phyloP scores from a whole-genome alignment of 1,139 yeast genomes.

The Geotrichum candidum region DNA sequence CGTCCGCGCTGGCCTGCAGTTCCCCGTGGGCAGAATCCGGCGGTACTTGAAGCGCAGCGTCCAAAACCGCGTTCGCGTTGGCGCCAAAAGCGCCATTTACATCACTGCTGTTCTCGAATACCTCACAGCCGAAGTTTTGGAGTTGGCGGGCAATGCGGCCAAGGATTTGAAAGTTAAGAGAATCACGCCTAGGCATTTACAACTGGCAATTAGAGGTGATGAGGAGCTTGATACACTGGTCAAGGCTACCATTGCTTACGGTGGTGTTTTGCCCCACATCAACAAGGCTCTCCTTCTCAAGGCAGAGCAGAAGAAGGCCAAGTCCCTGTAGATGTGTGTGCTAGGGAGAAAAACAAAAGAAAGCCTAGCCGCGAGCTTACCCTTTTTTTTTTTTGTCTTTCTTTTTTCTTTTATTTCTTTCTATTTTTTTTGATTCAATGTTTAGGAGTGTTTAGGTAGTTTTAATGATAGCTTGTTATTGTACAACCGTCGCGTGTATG shows the following conservation, averaged over 20 bases:
- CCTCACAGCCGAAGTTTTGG: slow-evolving; percentile 96
- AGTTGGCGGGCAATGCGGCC: slow-evolving; percentile 98
- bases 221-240: slow-evolving; percentile 95
- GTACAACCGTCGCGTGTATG: neutral
- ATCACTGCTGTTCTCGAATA: slow-evolving; percentile 95
- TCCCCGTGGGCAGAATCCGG: slow-evolving; percentile 98
- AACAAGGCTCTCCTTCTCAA: slow-evolving; percentile 89
- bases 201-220: slow-evolving; percentile 97
- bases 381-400: neutral
- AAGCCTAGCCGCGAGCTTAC: neutral
- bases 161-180: slow-evolving; percentile 97
- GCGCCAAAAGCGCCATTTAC: slow-evolving; percentile 95
- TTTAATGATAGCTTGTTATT: neutral
- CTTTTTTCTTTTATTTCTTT: neutral
- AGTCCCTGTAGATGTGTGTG: slow-evolving; percentile 20
- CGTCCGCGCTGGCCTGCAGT: slow-evolving; percentile 94
- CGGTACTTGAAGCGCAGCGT: slow-evolving; percentile 89
- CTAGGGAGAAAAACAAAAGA: neutral
- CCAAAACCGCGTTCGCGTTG: slow-evolving; percentile 90
- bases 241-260: slow-evolving; percentile 96
- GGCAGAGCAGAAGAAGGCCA: slow-evolving; percentile 78
- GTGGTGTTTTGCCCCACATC: slow-evolving; percentile 98
- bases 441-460: neutral
- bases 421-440: neutral
- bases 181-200: slow-evolving; percentile 97